Percentiles rank a stretch among this genome's conserved stretches.
Conservation (phyloP, 345 rosid species). For the Eutrema yunnanense region DNA sequence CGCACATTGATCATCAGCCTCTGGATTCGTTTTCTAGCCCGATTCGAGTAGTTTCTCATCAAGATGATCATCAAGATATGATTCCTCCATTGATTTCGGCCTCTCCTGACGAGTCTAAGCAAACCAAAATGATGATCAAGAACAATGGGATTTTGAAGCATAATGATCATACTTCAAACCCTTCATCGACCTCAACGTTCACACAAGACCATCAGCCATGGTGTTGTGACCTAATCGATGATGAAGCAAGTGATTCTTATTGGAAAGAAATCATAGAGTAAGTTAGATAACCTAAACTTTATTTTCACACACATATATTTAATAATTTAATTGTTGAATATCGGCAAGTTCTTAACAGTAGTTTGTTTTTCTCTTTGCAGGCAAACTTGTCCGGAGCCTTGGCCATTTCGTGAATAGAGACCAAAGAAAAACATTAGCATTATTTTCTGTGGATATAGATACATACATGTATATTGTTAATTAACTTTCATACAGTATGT, state of each 20-base stretch:
- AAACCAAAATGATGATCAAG: conserved; percentile 21
- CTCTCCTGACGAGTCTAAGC: conserved; percentile 33
- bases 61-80: conserved; percentile 7
- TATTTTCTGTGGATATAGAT: conserved; percentile 23
- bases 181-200: conserved; percentile 50
- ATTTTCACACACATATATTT: not conserved
- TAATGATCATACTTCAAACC: conserved; percentile 36
- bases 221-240: conserved; percentile 35
- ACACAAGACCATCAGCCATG: conserved; percentile 42
- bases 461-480: not conserved
- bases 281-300: conserved; percentile 4
- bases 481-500: conserved; percentile 19
- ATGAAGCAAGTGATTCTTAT: conserved; percentile 46
- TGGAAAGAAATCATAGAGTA: conserved; percentile 62
- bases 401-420: conserved; percentile 39
- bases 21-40: conserved; percentile 23
- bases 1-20: conserved; percentile 24
- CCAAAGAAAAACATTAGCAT: not conserved
- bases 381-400: conserved; percentile 48
- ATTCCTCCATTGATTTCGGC: conserved; percentile 43
- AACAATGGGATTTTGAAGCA: conserved; percentile 22
- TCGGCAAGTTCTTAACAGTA: not conserved
- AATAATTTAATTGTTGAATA: not conserved
- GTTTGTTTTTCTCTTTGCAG: conserved; percentile 29
- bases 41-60: not conserved